phyloP scores from a whole-genome alignment of 306 rosid genomes.

The Glycine soja region DNA sequence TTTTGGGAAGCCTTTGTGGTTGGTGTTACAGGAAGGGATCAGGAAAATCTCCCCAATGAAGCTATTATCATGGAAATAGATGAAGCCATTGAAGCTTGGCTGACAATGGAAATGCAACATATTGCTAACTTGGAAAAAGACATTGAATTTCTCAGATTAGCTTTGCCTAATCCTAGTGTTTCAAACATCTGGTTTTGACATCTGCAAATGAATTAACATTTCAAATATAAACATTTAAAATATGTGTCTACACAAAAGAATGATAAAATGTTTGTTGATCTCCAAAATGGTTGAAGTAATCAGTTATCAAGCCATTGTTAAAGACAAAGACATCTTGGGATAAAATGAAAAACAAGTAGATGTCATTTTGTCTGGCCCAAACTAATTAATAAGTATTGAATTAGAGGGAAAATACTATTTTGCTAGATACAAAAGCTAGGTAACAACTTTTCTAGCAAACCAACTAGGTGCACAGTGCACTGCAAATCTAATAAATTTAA shows the following conservation, averaged over 20 bases:
- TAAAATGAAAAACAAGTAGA: not conserved
- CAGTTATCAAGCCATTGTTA: not conserved
- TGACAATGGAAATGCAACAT: constrained; percentile 50
- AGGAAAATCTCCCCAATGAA: constrained; percentile 43
- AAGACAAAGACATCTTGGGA: not conserved
- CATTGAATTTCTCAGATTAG: constrained; percentile 51
- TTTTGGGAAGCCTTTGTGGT: constrained; percentile 63
- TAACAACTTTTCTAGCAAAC: not conserved
- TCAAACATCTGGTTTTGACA: not conserved
- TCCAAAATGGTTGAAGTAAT: not conserved
- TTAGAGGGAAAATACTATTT: too few species aligned
- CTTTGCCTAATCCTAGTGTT: constrained; percentile 45
- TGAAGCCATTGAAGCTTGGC: constrained; percentile 61
- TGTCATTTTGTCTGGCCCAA: not conserved
- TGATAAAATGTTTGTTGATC: not conserved
- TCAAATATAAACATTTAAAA: too few species aligned
- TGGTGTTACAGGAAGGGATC: constrained; percentile 56
- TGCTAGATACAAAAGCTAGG: not conserved
- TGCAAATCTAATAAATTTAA: not conserved
- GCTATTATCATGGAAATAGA: constrained; percentile 53
- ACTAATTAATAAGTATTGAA: too few species aligned
- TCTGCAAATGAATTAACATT: too few species aligned
- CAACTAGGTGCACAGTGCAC: not conserved
- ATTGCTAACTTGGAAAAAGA: too few species aligned
- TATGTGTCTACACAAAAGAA: too few species aligned